Conservation (phyloP, 140 eudicot species). For the Senecio squalidus region DNA sequence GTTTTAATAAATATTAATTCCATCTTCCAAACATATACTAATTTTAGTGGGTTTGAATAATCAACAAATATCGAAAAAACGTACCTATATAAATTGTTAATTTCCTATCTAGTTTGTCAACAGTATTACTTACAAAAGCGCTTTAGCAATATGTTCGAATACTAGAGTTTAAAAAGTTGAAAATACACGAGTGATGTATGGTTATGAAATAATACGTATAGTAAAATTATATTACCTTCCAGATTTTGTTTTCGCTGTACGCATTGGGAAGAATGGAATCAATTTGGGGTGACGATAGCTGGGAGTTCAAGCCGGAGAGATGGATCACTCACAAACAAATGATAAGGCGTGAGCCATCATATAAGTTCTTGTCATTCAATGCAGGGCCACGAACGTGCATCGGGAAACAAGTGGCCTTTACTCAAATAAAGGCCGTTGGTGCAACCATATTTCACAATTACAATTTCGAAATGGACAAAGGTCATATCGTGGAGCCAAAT, state of each 20-base stretch:
- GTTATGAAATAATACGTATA: not conserved
- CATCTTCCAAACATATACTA: too few species aligned
- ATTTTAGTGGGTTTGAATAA: too few species aligned
- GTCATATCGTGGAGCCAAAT: conserved; percentile 47
- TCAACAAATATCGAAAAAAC: too few species aligned
- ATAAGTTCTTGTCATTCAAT: conserved; percentile 61
- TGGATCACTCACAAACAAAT: conserved; percentile 54
- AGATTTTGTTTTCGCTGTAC: conserved; percentile 43
- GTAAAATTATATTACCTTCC: not conserved
- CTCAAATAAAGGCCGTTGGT: conserved; percentile 55
- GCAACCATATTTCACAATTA: conserved; percentile 48
- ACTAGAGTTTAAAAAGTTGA: too few species aligned
- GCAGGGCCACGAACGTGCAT: conserved; percentile 82
- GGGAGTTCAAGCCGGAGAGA: conserved; percentile 68
- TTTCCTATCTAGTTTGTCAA: too few species aligned
- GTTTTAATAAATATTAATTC: too few species aligned
- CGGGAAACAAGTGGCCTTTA: conserved; percentile 64
- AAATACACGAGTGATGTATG: not conserved
- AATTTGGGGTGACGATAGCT: conserved; percentile 63
- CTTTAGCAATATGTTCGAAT: too few species aligned
- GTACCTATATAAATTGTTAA: too few species aligned
- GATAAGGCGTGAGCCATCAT: conserved; percentile 52
- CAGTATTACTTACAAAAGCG: too few species aligned
- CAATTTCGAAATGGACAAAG: conserved; percentile 38
- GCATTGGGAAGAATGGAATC: conserved; percentile 69